These are phyloP conservation scores for Ophiostoma tasmaniense DNA, from an alignment of 2,329 filamentous ascomycete species.

Conservation along the genomic window DNA sequence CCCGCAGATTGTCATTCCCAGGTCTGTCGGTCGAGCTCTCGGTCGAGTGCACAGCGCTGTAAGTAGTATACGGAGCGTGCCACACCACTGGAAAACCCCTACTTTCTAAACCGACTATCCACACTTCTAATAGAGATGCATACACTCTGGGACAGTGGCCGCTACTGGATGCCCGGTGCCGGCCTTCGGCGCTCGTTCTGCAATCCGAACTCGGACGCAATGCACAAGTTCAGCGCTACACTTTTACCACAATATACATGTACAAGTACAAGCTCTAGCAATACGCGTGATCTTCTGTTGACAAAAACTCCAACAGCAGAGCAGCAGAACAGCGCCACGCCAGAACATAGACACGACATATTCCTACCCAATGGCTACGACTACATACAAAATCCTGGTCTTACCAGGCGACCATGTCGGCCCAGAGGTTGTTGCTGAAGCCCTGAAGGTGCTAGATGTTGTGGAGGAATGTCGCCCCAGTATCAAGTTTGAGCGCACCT, in stretches of 20 bases:
- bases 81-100: neutral
- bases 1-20: neutral
- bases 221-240: neutral
- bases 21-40: neutral
- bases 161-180: neutral
- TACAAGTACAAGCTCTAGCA: neutral
- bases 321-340: neutral
- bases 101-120: neutral
- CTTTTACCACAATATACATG: neutral
- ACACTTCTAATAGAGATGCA: neutral
- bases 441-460: conserved; percentile 38
- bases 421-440: conserved; percentile 39
- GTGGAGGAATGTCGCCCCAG: conserved; percentile 28
- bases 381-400: conserved; percentile 31
- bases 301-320: neutral
- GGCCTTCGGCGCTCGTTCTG: neutral
- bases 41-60: neutral
- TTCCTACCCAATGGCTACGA: conserved; percentile 6
- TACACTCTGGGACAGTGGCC: neutral
- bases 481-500: conserved; percentile 25
- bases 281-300: neutral
- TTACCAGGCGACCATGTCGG: conserved; percentile 40
- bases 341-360: neutral
- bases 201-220: conserved; percentile 11
- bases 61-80: conserved; percentile 5